Evolutionary conservation across 2,329 filamentous ascomycete species (phyloP).

Genomic region (Epichloe festucae): DNA sequence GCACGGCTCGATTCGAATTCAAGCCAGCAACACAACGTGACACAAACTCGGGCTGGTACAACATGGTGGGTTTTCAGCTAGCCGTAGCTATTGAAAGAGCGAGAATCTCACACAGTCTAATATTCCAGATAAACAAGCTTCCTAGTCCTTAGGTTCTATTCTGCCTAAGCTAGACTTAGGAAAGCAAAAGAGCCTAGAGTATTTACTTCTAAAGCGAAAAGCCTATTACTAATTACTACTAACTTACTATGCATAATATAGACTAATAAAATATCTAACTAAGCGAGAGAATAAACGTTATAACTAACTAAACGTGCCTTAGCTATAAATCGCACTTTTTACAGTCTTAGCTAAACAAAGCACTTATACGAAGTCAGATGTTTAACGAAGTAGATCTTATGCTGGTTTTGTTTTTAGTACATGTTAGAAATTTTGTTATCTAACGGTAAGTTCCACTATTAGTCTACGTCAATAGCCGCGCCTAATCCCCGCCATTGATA

Average conservation of each 20-base stretch:
- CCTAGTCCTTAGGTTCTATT: not conserved
- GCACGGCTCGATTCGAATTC: too few species aligned
- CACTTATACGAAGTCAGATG: not conserved
- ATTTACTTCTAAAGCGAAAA: not conserved
- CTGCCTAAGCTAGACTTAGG: not conserved
- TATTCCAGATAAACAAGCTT: constrained; percentile 1
- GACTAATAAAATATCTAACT: not conserved
- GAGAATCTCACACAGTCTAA: not conserved
- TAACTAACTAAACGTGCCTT: not conserved
- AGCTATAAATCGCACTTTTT: not conserved
- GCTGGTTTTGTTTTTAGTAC: not conserved
- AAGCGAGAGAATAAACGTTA: not conserved
- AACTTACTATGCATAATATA: not conserved
- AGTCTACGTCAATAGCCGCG: not conserved
- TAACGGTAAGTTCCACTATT: not conserved
- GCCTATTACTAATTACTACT: not conserved
- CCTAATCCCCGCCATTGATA: not conserved
- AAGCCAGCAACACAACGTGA: too few species aligned
- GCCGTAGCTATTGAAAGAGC: not conserved
- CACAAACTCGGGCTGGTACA: constrained; percentile 35
- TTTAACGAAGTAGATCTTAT: not conserved
- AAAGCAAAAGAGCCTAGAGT: not conserved
- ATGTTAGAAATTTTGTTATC: not conserved
- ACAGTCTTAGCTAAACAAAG: not conserved
- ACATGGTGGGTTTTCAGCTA: constrained; percentile 48